Evolutionary conservation across 148 eudicot species (phyloP).

Genomic region (Rhododendron molle): DNA sequence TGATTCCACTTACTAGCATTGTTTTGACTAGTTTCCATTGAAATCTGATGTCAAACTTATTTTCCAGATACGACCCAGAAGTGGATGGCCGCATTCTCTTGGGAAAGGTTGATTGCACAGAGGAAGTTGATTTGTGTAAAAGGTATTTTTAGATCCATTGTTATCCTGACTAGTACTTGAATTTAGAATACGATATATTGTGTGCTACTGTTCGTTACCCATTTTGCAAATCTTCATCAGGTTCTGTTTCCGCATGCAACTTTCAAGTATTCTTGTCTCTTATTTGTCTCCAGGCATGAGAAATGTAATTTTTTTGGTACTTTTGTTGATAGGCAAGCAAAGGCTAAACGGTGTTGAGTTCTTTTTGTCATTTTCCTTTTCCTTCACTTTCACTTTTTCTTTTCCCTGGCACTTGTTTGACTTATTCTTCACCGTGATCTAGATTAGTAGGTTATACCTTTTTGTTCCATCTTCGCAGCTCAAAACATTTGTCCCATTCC

Average conservation of each 20-base stretch:
- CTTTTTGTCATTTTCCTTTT: no score
- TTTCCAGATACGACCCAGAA: conserved; percentile 78
- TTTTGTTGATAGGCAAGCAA: background rate
- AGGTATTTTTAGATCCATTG: conserved; percentile 38
- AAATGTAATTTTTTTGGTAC: background rate
- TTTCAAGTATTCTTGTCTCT: conserved; percentile 3
- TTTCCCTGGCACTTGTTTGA: background rate
- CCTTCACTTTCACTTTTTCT: background rate
- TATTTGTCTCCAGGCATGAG: background rate
- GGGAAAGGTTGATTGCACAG: conserved; percentile 95
- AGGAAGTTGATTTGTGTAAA: conserved; percentile 72
- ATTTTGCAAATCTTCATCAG: background rate
- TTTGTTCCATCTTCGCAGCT: background rate
- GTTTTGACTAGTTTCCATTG: background rate
- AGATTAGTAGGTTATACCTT: background rate
- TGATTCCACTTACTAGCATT: background rate
- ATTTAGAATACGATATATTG: background rate
- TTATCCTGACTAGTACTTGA: background rate
- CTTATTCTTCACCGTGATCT: background rate
- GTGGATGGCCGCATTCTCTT: conserved; percentile 86
- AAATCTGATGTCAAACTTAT: conserved; percentile 18
- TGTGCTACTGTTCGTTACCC: background rate
- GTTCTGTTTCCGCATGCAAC: conserved; percentile 4
- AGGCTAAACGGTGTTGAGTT: background rate
- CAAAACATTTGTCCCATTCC: background rate